Evolutionary conservation across 23 red algal genomes (phyloP).

Genomic region (Agarophyton chilense): DNA sequence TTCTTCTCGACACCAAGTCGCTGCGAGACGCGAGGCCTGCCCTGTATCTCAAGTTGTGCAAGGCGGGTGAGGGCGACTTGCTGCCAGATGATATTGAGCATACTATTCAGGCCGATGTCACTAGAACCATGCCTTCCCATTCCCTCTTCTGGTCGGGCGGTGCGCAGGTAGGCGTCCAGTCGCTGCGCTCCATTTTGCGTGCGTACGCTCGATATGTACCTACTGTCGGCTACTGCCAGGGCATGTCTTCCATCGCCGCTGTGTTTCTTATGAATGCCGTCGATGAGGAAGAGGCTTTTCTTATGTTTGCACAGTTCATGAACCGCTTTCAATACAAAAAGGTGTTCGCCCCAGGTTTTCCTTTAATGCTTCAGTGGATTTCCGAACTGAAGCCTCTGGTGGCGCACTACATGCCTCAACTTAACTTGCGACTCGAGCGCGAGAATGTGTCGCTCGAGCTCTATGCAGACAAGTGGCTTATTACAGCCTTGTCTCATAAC

Average conservation of each 20-base stretch:
- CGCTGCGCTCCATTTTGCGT: slow-evolving; percentile 80
- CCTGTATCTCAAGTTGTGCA: slow-evolving; percentile 45
- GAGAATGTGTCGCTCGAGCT: slow-evolving; percentile 78
- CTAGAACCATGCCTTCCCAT: slow-evolving; percentile 85
- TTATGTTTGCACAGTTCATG: slow-evolving; percentile 95
- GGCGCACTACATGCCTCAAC: slow-evolving; percentile 75
- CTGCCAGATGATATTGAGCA: slow-evolving; percentile 79
- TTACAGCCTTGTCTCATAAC: slow-evolving; percentile 91
- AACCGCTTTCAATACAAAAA: slow-evolving; percentile 85
- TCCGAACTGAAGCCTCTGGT: slow-evolving; percentile 78
- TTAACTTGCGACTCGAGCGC: slow-evolving; percentile 53
- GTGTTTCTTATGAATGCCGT: slow-evolving; percentile 81
- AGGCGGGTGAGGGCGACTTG: slow-evolving; percentile 31
- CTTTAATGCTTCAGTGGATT: slow-evolving; percentile 77
- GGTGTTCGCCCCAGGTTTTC: slow-evolving; percentile 87
- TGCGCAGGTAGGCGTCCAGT: slow-evolving; percentile 83
- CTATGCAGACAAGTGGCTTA: slow-evolving; percentile 88
- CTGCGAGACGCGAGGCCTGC: slow-evolving; percentile 44
- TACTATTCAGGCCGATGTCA: slow-evolving; percentile 89
- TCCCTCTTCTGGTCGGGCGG: slow-evolving; percentile 91
- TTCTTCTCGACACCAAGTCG: slow-evolving; percentile 54
- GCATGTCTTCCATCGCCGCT: slow-evolving; percentile 94
- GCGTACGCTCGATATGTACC: slow-evolving; percentile 92
- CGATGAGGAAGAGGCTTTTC: slow-evolving; percentile 84
- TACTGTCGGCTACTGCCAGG: slow-evolving; percentile 95